Percentiles rank a stretch among this genome's conserved stretches.
Evolutionary conservation across 2,329 filamentous ascomycete species (phyloP).

Genomic region (Diaporthe ilicicola): DNA sequence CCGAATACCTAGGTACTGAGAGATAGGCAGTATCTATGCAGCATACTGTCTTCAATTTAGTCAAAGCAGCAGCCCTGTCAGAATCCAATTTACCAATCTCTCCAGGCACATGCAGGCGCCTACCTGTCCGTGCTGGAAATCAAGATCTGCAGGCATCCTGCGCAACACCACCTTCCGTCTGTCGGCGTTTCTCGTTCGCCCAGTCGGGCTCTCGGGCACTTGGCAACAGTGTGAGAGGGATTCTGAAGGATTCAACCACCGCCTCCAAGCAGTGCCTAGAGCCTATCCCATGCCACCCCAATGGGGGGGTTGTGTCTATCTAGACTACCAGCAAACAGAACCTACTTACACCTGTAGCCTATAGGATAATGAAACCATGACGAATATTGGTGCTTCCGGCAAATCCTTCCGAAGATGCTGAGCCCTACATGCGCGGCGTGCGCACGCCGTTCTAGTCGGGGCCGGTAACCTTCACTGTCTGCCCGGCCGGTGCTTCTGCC

Average conservation of each 20-base stretch:
- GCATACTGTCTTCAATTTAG: too few relatives aligned
- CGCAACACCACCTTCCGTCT: neutral
- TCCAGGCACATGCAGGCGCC: neutral
- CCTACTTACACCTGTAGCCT: too few relatives aligned
- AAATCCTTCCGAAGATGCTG: neutral
- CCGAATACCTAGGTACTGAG: too few relatives aligned
- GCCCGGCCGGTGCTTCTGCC: neutral
- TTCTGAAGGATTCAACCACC: neutral
- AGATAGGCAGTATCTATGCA: neutral
- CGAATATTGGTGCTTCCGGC: neutral
- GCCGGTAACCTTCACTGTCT: neutral
- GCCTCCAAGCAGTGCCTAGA: neutral
- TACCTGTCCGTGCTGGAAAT: neutral
- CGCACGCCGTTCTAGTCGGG: neutral
- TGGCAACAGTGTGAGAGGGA: neutral
- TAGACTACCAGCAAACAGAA: neutral
- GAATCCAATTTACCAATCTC: neutral
- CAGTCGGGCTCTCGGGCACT: neutral
- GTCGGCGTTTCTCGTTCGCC: neutral
- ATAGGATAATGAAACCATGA: too few relatives aligned
- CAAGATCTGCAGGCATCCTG: conserved; percentile 6
- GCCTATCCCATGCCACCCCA: neutral
- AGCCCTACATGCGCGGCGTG: neutral
- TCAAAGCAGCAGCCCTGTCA: neutral
- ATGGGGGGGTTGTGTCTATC: too few relatives aligned